A percentile compares a stretch with the other conserved stretches of the same genome.
These are phyloP conservation scores for Pythium dissimile DNA, from an alignment of 352 stramenopile species.

Conservation along the genomic window DNA sequence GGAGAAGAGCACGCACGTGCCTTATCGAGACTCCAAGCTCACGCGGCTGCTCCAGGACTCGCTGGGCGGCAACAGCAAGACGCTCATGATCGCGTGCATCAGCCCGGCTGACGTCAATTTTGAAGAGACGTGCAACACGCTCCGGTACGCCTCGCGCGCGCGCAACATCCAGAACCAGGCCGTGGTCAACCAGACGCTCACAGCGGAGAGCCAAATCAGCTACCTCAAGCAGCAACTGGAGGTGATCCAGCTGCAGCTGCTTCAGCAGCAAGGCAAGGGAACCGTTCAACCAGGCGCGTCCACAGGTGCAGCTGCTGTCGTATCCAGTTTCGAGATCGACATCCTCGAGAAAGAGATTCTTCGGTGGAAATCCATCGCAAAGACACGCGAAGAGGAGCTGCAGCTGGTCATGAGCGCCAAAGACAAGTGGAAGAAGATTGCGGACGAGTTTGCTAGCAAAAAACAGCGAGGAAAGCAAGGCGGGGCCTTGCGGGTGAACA, in stretches of 20 bases:
- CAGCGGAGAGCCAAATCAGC: constrained; percentile 72
- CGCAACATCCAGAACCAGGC: constrained; percentile 99
- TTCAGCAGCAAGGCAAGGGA: constrained; percentile 30
- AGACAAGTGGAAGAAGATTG: constrained; percentile 68
- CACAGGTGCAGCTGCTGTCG: not conserved
- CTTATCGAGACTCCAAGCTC: constrained; percentile 91
- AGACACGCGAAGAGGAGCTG: constrained; percentile 36
- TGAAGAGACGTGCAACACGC: constrained; percentile 95
- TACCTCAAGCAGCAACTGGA: constrained; percentile 70
- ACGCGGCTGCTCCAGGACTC: constrained; percentile 88
- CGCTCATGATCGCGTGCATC: constrained; percentile 86
- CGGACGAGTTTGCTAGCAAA: constrained; percentile 34
- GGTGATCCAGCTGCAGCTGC: constrained; percentile 55
- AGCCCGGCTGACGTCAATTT: constrained; percentile 81
- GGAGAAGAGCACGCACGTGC: constrained; percentile 69
- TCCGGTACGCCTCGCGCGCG: constrained; percentile 93
- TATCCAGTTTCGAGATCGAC: constrained; percentile 18
- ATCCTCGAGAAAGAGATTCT: constrained; percentile 25
- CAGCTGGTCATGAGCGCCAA: constrained; percentile 45
- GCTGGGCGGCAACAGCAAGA: constrained; percentile 90
- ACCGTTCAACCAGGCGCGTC: not conserved
- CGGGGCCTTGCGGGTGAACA: constrained; percentile 10
- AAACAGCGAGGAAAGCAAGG: constrained; percentile 6
- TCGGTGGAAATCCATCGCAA: constrained; percentile 31
- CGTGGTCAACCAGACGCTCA: constrained; percentile 95